Evolutionary conservation across 805 yeast species (phyloP).

Genomic region (Lachancea quebecensis): DNA sequence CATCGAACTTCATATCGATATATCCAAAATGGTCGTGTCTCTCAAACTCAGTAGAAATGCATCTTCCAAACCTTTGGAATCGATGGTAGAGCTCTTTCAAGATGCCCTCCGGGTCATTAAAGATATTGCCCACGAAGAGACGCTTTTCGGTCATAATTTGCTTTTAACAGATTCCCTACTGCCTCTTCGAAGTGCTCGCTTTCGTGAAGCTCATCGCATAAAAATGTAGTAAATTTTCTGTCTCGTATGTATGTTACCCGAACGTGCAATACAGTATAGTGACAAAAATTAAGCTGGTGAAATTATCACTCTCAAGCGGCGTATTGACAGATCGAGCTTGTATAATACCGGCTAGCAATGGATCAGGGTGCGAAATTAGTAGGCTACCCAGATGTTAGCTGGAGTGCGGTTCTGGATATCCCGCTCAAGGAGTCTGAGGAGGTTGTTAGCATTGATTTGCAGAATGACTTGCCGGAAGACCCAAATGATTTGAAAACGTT

Average conservation of each 20-base stretch:
- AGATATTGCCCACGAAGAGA: constrained; percentile 28
- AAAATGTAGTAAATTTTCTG: background rate
- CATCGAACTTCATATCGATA: constrained; percentile 48
- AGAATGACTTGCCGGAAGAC: constrained; percentile 82
- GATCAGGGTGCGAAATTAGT: constrained; percentile 4
- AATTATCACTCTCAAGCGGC: background rate
- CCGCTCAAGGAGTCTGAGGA: constrained; percentile 74
- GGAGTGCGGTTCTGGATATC: constrained; percentile 40
- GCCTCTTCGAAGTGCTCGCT: background rate
- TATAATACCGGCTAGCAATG: background rate
- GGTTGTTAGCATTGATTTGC: constrained; percentile 76
- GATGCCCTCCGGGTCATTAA: constrained; percentile 21
- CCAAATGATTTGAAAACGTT: constrained; percentile 74
- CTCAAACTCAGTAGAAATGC: constrained; percentile 46
- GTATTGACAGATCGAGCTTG: background rate
- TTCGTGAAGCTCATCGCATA: constrained; percentile 3
- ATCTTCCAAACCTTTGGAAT: constrained; percentile 54
- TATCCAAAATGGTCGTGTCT: constrained; percentile 56
- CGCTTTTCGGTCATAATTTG: constrained; percentile 17
- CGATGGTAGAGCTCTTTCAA: constrained; percentile 44
- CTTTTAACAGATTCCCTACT: background rate
- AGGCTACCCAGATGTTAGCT: constrained; percentile 27
- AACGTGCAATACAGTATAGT: background rate
- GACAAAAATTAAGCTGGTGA: background rate
- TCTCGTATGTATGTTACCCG: background rate